Evolutionary conservation across 768 basidiomycete species (phyloP), one percentile per base, ranked within the genome.

Genomic region (Paxillus ammoniavirescens): DNA sequence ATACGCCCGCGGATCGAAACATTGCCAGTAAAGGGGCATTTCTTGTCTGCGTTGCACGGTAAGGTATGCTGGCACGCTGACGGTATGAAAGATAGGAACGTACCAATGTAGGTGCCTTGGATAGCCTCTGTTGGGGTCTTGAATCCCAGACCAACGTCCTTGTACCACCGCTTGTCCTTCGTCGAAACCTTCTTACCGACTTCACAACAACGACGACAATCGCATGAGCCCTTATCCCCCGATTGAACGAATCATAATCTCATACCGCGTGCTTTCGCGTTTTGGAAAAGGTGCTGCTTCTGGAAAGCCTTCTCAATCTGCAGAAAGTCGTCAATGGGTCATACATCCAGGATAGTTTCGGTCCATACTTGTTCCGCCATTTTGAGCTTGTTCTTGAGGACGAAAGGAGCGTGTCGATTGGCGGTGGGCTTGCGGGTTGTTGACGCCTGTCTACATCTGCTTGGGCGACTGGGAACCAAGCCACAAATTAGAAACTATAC

Each of bases 1-100:
- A 99, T 99, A 66, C 97, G 95, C 52, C 97, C 97, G 70, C 97
- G 96, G 73, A 99, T 99, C 52, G 97, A 98, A 66, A 99, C 79
- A 62, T 93, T 80, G 60, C 96, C 91, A 61, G 93, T 95, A 83
- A 98, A 99, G 26, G 97, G 97, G 80, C 97, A 99, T 78, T 99
- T 99, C 82, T 98, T 98, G 84, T 99, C 97, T 93, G 65, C 31
- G 42, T 47, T 49, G 6, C 37, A 23, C 26, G 18, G 58, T 40
- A 36, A 57, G 48, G 28, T 14, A 35, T 35, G 35, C 6, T 40
- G 38, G n/a, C 47, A 15, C 23, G 8, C 13, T 2, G 9, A 30
- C 42, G 18, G n/a, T 13, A 42, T 49, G 31, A 26, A 28, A 33
- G 13, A 26, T 35, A 26, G 21, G 26, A 48, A 79, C 92, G 58